phyloP scores from a whole-genome alignment of 23 red algal species.

The Gracilaria vermiculophylla region DNA sequence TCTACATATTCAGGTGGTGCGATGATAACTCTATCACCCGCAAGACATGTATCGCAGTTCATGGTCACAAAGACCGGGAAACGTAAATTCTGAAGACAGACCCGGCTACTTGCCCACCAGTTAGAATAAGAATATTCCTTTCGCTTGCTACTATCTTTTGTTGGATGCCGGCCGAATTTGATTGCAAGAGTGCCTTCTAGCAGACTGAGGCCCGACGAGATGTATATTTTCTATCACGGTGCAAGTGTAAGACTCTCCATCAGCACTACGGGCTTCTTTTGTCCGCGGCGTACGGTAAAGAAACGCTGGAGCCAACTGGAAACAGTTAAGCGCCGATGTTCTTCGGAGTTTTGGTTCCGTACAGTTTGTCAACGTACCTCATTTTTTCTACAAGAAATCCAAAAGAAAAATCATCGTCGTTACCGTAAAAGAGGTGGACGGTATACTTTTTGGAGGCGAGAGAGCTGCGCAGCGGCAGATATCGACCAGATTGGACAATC shows the following conservation, averaged over 20 bases:
- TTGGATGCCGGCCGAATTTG: slow-evolving; percentile 21
- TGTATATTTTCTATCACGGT: slow-evolving; percentile 35
- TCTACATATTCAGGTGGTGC: slow-evolving; percentile 11
- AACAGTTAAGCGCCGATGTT: not conserved
- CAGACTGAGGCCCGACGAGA: slow-evolving; percentile 15
- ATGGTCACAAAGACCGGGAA: not conserved
- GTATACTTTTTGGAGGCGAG: slow-evolving; percentile 11
- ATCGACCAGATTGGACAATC: not conserved
- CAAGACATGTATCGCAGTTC: slow-evolving; percentile 16
- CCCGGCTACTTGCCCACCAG: not conserved
- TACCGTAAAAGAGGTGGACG: slow-evolving; percentile 29
- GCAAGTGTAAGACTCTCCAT: not conserved
- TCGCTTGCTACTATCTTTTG: not conserved
- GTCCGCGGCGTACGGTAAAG: slow-evolving; percentile 47
- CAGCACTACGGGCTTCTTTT: slow-evolving; percentile 10
- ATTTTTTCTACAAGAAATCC: slow-evolving; percentile 30
- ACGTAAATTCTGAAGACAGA: not conserved
- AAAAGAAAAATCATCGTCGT: not conserved
- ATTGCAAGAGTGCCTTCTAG: slow-evolving; percentile 40
- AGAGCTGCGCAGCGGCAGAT: not conserved
- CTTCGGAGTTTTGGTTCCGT: slow-evolving; percentile 4
- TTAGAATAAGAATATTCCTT: slow-evolving; percentile 3
- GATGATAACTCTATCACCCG: not conserved
- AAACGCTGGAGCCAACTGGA: slow-evolving; percentile 44
- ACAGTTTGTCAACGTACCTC: slow-evolving; percentile 22